phyloP scores from a whole-genome alignment of 2,329 filamentous ascomycete genomes.

The Trichoderma citrinoviride region DNA sequence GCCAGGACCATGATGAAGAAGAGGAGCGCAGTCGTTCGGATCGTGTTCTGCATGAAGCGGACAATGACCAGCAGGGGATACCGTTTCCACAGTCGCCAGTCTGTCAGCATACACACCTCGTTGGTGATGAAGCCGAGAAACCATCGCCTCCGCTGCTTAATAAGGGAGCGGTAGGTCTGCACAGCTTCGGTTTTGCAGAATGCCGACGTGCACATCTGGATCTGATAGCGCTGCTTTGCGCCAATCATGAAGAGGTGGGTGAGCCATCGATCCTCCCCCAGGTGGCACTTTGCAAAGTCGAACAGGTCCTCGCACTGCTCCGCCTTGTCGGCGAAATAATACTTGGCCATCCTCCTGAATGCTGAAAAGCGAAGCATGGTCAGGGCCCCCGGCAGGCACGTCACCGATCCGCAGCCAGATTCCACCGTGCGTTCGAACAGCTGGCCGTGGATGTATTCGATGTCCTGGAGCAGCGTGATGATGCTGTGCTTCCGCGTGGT shows the following conservation, averaged over 20 bases:
- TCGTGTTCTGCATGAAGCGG: conserved; percentile 93
- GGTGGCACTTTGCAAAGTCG: conserved; percentile 91
- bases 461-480: conserved; percentile 90
- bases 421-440: conserved; percentile 94
- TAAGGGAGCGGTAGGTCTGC: conserved; percentile 76
- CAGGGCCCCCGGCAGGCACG: conserved; percentile 89
- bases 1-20: conserved; percentile 94
- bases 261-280: conserved; percentile 94
- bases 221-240: conserved; percentile 88
- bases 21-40: conserved; percentile 86
- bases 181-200: conserved; percentile 99
- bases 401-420: conserved; percentile 89
- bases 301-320: conserved; percentile 95
- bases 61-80: conserved; percentile 85
- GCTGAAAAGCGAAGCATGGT: conserved; percentile 95
- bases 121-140: conserved; percentile 98
- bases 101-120: conserved; percentile 96
- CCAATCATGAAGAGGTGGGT: conserved; percentile 99
- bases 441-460: conserved; percentile 97
- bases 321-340: conserved; percentile 96
- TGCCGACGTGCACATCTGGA: conserved; percentile 94
- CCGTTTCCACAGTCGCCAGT: conserved; percentile 83
- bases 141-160: conserved; percentile 95
- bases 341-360: conserved; percentile 94
- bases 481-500: conserved; percentile 85